Base-by-base conservation (phyloP, 1,284 basidiomycete species). In the Ustilago hordei region DNA sequence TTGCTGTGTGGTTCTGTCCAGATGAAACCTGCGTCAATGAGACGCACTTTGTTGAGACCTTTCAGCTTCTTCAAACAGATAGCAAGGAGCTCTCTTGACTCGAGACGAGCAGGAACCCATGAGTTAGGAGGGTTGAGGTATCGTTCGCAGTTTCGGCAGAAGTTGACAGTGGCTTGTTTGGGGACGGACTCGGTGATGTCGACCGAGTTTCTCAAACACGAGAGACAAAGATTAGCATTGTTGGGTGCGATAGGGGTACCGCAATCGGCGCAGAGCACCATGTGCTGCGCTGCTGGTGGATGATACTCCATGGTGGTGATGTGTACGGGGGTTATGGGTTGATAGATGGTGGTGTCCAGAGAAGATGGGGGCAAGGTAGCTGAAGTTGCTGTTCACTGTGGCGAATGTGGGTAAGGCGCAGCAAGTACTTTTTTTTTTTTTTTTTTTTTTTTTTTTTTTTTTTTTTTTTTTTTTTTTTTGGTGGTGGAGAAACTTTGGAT, bases 1-100 rank as follows among this genome's bases (percentile, higher is more conserved):
- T 96, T 96, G 59, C 93, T 95, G 88, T 99, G 96, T 1, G 96
- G 96, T 86, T 99, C 97, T 9, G 96, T 99, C 96, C 97, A 99
- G 84, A 99, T 95, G 86, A 99, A 99, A 77, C 95, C 93, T 0
- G 96, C 96, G 78, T 99, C 96, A 41, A 97, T 97, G 50, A 99
- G 88, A 38, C 96, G 93, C 60, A 99, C 95, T 89, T 95, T 96
- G 83, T 91, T 92, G 38, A 99, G 89, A 31, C 95, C 93, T 82
- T 97, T 96, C 84, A 98, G 91, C 87, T 95, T 97, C 86, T 94
- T 95, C 69, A 98, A 87, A 75, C 88, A 88, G 78, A 88, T 87
- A 84, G 89, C 89, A 50, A 99, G 90, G 38, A 99, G 90, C 86
- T 99, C 95, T 69, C 96, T 89, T 1, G 94, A 96, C 88, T 99